Percentiles rank a stretch among this genome's conserved stretches.
phyloP scores from a whole-genome alignment of 306 rosid genomes.

The Cucurbita argyrosperma region DNA sequence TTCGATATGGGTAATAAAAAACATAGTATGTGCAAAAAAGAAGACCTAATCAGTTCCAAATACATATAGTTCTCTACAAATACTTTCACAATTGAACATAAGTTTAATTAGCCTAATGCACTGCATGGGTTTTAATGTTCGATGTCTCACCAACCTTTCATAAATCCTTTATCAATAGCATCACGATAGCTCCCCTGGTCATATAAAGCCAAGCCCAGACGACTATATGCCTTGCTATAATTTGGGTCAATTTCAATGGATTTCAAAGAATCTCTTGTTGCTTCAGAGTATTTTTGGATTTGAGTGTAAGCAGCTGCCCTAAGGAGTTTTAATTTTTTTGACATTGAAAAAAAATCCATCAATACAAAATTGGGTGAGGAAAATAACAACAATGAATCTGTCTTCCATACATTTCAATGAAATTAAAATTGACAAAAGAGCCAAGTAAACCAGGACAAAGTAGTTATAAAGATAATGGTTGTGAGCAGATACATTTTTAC shows the following conservation, averaged over 20 bases:
- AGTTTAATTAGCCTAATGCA: background rate
- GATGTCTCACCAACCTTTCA: slow-evolving; percentile 41
- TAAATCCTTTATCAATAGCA: slow-evolving; percentile 61
- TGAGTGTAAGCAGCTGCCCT: slow-evolving; percentile 98
- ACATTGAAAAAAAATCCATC: background rate
- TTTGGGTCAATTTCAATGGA: slow-evolving; percentile 75
- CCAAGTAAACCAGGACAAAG: background rate
- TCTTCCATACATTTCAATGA: background rate
- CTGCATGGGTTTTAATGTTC: background rate
- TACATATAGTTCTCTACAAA: background rate
- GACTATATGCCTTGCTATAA: slow-evolving; percentile 90
- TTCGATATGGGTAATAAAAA: background rate
- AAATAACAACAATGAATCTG: background rate
- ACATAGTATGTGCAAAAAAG: background rate
- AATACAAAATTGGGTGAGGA: background rate
- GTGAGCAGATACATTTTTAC: background rate
- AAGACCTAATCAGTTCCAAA: background rate
- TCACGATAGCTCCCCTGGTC: slow-evolving; percentile 72
- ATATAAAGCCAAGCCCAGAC: slow-evolving; percentile 71
- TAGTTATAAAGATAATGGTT: background rate
- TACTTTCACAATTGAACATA: background rate
- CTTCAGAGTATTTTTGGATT: slow-evolving; percentile 50
- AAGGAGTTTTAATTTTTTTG: background rate
- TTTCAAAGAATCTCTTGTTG: slow-evolving; percentile 61
- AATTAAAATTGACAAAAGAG: background rate